phyloP scores from a whole-genome alignment of 306 rosid species.

The Arachis stenosperma region DNA sequence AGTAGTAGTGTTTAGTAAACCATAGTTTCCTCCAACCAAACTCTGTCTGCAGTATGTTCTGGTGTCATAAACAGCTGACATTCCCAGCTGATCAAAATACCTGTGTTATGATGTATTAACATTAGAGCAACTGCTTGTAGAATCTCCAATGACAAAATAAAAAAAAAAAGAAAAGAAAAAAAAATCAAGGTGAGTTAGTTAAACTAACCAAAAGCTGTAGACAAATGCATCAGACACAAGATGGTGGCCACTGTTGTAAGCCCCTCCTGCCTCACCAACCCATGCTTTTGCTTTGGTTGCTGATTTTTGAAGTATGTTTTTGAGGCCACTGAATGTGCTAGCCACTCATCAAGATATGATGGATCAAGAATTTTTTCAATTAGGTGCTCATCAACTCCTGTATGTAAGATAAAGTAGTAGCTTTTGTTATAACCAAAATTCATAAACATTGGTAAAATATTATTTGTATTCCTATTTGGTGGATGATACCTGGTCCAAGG shows the following conservation, averaged over 20 bases:
- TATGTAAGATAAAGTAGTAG: too few relatives aligned
- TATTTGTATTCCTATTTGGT: background rate
- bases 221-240: conserved; percentile 78
- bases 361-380: too few relatives aligned
- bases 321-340: too few relatives aligned
- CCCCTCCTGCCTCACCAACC: too few relatives aligned
- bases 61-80: conserved; percentile 80
- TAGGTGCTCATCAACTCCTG: too few relatives aligned
- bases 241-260: too few relatives aligned
- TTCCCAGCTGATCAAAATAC: conserved; percentile 95
- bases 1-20: conserved; percentile 67
- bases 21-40: conserved; percentile 92
- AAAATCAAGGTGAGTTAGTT: conserved; percentile 9
- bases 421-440: too few relatives aligned
- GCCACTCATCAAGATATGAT: too few relatives aligned
- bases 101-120: conserved; percentile 41
- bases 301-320: too few relatives aligned
- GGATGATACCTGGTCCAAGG: conserved; percentile 78
- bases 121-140: conserved; percentile 14
- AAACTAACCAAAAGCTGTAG: conserved; percentile 76
- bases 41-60: conserved; percentile 90
- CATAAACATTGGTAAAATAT: background rate
- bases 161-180: background rate
- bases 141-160: background rate
- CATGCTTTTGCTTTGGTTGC: too few relatives aligned